Percentiles rank a stretch among this genome's conserved stretches.
Evolutionary conservation across 257 asterid genomes (phyloP).

Genomic region (Plantago elongata): DNA sequence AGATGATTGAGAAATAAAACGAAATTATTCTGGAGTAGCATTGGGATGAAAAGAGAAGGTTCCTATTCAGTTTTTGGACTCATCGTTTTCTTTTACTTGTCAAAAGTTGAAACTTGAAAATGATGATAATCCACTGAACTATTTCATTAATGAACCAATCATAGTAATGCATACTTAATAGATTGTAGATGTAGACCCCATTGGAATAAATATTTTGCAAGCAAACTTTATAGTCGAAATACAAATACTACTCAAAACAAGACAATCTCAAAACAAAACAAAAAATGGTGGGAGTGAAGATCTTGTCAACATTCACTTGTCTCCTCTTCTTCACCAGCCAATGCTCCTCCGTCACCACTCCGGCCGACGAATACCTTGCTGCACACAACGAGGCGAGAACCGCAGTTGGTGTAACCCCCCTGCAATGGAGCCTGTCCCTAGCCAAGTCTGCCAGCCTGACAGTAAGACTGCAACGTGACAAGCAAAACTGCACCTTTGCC

Average conservation of each 20-base stretch:
- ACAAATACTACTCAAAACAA: background rate
- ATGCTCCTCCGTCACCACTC: constrained; percentile 21
- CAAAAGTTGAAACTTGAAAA: no score
- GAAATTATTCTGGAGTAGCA: no score
- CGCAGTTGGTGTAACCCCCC: constrained; percentile 66
- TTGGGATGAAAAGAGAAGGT: no score
- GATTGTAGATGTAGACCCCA: no score
- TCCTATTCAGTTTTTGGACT: no score
- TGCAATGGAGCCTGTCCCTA: constrained; percentile 59
- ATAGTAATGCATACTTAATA: no score
- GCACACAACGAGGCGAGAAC: constrained; percentile 76
- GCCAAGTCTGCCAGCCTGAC: constrained; percentile 66
- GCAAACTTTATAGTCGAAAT: no score
- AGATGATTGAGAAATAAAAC: no score
- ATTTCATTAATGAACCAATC: no score
- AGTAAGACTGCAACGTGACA: constrained; percentile 63
- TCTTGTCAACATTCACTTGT: constrained; percentile 22
- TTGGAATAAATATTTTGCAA: no score
- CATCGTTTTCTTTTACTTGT: no score
- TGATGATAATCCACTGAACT: no score
- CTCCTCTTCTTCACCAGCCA: constrained; percentile 26
- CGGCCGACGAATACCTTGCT: constrained; percentile 42
- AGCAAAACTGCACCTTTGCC: constrained; percentile 64
- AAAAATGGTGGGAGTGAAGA: constrained; percentile 13
- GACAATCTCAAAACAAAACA: background rate